A percentile compares a stretch with the other conserved stretches of the same genome.
Conservation (phyloP, 768 basidiomycete species). For the Podaxis carcinomalis region DNA sequence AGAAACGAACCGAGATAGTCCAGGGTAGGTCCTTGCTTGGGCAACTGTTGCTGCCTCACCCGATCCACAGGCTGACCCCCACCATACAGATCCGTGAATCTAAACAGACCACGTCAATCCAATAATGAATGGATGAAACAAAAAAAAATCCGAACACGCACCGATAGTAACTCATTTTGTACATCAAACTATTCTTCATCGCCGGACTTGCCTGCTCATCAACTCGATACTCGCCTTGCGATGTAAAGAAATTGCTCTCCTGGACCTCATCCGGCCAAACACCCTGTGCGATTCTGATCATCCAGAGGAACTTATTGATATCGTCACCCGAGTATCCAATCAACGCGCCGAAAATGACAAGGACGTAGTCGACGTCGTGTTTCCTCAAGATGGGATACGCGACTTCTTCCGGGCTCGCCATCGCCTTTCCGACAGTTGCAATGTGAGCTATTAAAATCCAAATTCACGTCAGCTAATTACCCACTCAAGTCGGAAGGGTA, state of each 20-base stretch:
- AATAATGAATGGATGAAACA: not conserved
- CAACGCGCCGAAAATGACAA: constrained; percentile 95
- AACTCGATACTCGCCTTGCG: constrained; percentile 88
- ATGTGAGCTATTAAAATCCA: constrained; percentile 68
- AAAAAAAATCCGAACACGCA: constrained; percentile 23
- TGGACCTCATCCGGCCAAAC: constrained; percentile 99
- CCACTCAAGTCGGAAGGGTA: not conserved
- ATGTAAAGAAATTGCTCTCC: constrained; percentile 91
- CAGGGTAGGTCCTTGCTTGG: constrained; percentile 70
- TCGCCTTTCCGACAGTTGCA: constrained; percentile 97
- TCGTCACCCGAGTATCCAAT: constrained; percentile 98
- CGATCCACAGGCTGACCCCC: constrained; percentile 69
- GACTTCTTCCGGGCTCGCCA: constrained; percentile 90
- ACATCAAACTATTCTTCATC: constrained; percentile 98
- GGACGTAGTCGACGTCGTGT: constrained; percentile 96
- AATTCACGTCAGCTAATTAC: not conserved
- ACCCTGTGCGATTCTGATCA: constrained; percentile 92
- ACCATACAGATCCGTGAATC: constrained; percentile 87
- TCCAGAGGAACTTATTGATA: constrained; percentile 99
- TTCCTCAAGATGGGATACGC: constrained; percentile 96
- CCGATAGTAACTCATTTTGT: constrained; percentile 98
- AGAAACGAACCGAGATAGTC: constrained; percentile 76
- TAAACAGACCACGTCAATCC: constrained; percentile 22
- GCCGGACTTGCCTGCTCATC: constrained; percentile 79
- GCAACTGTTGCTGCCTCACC: constrained; percentile 84